Conservation (phyloP, 805 yeast species). For the Candida railenensis region DNA sequence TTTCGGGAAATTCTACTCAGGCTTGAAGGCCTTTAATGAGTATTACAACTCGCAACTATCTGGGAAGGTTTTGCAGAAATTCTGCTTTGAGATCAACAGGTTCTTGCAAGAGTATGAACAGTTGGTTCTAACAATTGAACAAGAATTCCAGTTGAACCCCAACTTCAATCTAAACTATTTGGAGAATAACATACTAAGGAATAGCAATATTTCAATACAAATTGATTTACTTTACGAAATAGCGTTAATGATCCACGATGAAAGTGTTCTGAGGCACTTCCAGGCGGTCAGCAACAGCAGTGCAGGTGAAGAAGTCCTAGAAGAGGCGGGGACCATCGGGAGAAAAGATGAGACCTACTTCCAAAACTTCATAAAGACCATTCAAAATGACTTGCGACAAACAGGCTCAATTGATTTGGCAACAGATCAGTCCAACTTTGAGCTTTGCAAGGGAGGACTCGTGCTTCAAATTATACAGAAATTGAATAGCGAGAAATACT, state of each 20-base stretch:
- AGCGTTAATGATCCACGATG: conserved; percentile 48
- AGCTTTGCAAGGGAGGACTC: conserved; percentile 75
- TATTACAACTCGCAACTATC: conserved; percentile 50
- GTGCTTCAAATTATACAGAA: conserved; percentile 62
- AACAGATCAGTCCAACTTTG: conserved; percentile 50
- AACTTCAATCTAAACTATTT: conserved; percentile 59
- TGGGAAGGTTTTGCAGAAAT: conserved; percentile 74
- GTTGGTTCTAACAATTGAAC: conserved; percentile 47
- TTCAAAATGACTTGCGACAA: conserved; percentile 40
- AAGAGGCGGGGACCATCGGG: conserved; percentile 9
- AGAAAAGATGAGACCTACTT: conserved; percentile 17
- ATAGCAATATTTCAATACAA: conserved; percentile 21
- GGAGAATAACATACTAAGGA: conserved; percentile 34
- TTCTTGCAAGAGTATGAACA: conserved; percentile 25
- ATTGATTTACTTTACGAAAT: conserved; percentile 61
- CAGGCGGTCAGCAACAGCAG: conserved; percentile 9
- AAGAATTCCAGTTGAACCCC: conserved; percentile 46
- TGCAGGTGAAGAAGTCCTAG: conserved; percentile 13
- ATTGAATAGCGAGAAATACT: conserved; percentile 47
- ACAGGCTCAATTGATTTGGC: conserved; percentile 50
- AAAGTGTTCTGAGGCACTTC: conserved; percentile 31
- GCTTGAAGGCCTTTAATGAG: conserved; percentile 60
- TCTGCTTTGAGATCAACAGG: conserved; percentile 57
- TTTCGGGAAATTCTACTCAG: conserved; percentile 62
- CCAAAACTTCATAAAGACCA: conserved; percentile 31